Evolutionary conservation across 1,284 basidiomycete genomes (phyloP), one percentile per base, ranked within the genome.

Genomic region (Sporisorium graminicola): DNA sequence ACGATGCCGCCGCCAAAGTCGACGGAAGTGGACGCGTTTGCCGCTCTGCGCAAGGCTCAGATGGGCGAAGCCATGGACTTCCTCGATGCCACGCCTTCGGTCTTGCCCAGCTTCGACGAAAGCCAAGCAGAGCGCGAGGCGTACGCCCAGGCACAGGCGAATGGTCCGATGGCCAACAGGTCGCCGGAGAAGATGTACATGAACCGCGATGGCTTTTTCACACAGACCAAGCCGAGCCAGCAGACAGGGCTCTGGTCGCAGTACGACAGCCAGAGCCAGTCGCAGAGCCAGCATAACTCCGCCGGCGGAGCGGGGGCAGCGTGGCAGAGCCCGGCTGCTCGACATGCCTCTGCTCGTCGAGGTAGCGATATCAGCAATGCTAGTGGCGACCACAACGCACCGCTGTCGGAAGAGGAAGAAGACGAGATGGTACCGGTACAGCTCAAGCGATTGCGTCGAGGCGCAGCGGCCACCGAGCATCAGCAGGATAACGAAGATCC

Each of bases 191-290:
- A 75, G 61, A 67, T 81, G 69, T 84, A 84, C 60, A 65, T 84
- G 63, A 84, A 84, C 47, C 59, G 68, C 22, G 79, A 82, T 14
- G 82, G 82, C 8, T 84, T 82, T 57, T 82, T 82, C 42, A 84
- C 82, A 1, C 82, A 84, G 65, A 84, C 82, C 33, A 81, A 78
- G 66, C 82, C 80, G 14, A 59, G 71, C 33, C 52, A 67, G 59
- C 63, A 61, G 49, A 42, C 29, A 31, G 64, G 56, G 4, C 16
- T 53, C 8, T 74, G 60, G 75, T 63, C 67, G 14, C 66, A 67
- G 64, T 66, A 67, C 29, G 71, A 70, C 31, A 58, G 20, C 13
- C 57, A 58, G 35, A 50, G 56, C n/a, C 56, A 74, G 22, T 65
- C 60, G 49, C 69, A 71, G 54, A 75, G 69, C 31, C 65, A 62